phyloP scores from a whole-genome alignment of 192 early-diverging fungal genomes.

The Linnemannia elongata region DNA sequence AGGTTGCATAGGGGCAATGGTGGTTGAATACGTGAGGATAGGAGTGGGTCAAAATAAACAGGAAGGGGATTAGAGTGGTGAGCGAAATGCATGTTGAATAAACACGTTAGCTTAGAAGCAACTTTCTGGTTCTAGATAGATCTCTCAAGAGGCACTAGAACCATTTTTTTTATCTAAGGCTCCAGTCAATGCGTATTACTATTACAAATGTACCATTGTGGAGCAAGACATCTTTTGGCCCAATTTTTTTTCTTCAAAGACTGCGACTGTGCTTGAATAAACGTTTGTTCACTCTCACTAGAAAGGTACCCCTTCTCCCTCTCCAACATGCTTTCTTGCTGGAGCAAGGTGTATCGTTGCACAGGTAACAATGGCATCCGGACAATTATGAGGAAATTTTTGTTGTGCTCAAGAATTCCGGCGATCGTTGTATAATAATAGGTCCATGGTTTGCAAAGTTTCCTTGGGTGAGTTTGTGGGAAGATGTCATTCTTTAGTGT shows the following conservation, averaged over 20 bases:
- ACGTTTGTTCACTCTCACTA: no score
- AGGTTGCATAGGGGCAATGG: no score
- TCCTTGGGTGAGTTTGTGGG: not conserved
- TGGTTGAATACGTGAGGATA: no score
- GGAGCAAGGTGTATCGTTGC: not conserved
- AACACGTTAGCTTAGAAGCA: constrained; percentile 3
- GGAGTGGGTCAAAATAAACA: no score
- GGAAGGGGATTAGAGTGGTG: not conserved
- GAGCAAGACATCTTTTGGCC: no score
- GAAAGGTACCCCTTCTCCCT: no score
- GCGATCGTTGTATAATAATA: constrained; percentile 1
- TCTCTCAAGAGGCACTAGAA: not conserved
- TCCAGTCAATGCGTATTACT: not conserved
- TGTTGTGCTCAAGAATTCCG: not conserved
- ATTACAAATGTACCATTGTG: not conserved
- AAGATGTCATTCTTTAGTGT: not conserved
- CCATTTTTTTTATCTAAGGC: not conserved
- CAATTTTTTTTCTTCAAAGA: no score
- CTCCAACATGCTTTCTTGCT: no score
- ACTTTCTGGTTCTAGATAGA: not conserved
- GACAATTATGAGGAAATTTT: not conserved
- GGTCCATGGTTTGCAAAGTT: not conserved
- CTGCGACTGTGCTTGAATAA: no score
- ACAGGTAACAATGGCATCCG: not conserved
- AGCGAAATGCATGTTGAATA: not conserved